Evolutionary conservation across 768 basidiomycete genomes (phyloP).

Genomic region (Suillus subluteus): DNA sequence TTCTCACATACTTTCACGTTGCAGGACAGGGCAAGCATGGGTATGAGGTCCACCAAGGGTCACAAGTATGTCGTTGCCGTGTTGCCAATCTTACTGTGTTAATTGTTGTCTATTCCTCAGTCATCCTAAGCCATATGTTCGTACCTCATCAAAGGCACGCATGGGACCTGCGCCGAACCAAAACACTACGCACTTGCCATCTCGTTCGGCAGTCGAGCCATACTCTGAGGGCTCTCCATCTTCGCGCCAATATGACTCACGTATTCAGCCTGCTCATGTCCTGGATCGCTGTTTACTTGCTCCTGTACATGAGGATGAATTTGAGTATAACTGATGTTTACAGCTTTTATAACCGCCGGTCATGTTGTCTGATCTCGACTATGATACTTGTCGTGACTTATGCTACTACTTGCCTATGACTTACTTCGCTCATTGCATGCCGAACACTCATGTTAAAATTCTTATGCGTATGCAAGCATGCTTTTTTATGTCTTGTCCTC

Average conservation of each 20-base stretch:
- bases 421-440: not conserved
- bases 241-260: not conserved
- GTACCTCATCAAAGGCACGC: not conserved
- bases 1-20: not conserved
- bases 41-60: not conserved
- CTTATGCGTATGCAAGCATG: not conserved
- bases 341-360: not conserved
- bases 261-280: not conserved
- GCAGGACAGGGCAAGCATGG: constrained; percentile 7
- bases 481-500: not conserved
- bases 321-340: constrained; percentile 5
- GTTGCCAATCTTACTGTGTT: not conserved
- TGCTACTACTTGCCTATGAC: constrained; percentile 4
- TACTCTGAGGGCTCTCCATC: constrained; percentile 5
- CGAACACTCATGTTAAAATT: not conserved
- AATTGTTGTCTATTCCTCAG: not conserved
- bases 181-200: not conserved
- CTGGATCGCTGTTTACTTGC: not conserved
- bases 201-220: not conserved
- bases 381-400: not conserved
- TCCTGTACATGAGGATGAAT: constrained; percentile 2
- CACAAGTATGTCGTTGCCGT: not conserved
- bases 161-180: constrained; percentile 4
- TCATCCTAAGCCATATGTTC: not conserved
- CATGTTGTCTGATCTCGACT: not conserved